Evolutionary conservation across 805 yeast genomes (phyloP), one percentile per base, ranked within the genome.

Genomic region (Wickerhamomyces ciferrii): DNA sequence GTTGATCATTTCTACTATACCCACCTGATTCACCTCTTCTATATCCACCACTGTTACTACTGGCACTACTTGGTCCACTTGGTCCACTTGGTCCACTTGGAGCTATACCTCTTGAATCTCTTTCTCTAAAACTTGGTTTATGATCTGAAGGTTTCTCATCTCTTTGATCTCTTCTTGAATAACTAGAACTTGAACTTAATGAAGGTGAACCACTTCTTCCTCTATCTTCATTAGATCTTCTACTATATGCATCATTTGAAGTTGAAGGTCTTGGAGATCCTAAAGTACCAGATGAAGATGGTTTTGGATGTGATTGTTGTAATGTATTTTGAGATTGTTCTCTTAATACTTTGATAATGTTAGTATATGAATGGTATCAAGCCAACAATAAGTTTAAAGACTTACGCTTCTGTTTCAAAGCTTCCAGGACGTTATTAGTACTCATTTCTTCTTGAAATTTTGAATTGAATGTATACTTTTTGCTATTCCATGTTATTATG

Each of bases 351-450:
- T 4, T 32, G 11, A 3, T n/a, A 15, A 6, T 27, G 37, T 39
- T 29, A 52, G 48, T 51, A 32, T 18, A 23, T 15, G 46, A 13
- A 20, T 19, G 32, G 13, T 14, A 20, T 15, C n/a, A 8, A 17
- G 20, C 18, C 3, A 18, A 5, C 5, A 17, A 18, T 15, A n/a
- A 1, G 17, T 11, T 13, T 10, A 9, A 4, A 3, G 1, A 53
- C 61, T 39, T 34, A 58, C 62, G 37, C 40, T 58, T 56, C 55
- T 49, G 51, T 48, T 55, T 58, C 31, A 58, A 31, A 0, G 62
- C 61, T 7, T 55, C 54, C 4, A 58, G 39, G 4, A 56, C 55
- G 36, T 48, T 55, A 9, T 52, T 49, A 11, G 55, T 46, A 29
- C 60, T 54, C 62, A 58, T 58, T 5, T 21, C 10, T 15, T 7